These are phyloP conservation scores for Sanghuangporus sanghuang DNA, from an alignment of 1,284 basidiomycete genomes.

Conservation along the genomic window DNA sequence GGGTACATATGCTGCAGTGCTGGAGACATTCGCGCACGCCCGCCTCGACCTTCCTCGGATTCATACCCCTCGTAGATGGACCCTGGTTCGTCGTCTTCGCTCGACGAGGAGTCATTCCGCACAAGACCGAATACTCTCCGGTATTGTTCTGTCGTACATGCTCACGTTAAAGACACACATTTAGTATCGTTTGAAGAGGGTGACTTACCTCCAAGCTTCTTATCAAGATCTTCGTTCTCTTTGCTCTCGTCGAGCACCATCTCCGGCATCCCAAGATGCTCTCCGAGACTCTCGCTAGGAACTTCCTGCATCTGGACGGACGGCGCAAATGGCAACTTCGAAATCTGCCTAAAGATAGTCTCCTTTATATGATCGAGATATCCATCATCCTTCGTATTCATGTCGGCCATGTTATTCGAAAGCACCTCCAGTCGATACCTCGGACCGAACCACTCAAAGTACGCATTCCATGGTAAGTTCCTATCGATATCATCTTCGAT, in stretches of 20 bases:
- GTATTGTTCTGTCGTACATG: conserved; percentile 46
- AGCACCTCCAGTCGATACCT: conserved; percentile 91
- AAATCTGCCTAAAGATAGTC: conserved; percentile 74
- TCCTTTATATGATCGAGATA: conserved; percentile 80
- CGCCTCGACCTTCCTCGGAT: conserved; percentile 42
- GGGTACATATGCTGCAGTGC: conserved; percentile 28
- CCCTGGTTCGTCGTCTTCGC: background rate
- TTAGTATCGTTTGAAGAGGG: background rate
- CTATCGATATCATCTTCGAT: conserved; percentile 74
- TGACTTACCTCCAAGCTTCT: conserved; percentile 61
- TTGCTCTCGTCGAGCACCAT: conserved; percentile 35
- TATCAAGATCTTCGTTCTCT: conserved; percentile 56
- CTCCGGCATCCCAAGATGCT: conserved; percentile 53
- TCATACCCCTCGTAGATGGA: conserved; percentile 30
- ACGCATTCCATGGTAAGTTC: conserved; percentile 91
- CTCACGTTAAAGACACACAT: background rate
- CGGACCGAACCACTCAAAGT: conserved; percentile 98
- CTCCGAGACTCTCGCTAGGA: conserved; percentile 60
- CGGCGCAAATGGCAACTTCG: conserved; percentile 76
- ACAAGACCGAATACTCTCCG: conserved; percentile 59
- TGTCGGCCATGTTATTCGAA: conserved; percentile 91
- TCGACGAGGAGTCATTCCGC: conserved; percentile 36
- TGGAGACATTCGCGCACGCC: conserved; percentile 32
- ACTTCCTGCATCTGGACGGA: conserved; percentile 86
- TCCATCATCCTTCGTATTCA: conserved; percentile 71